Base-by-base conservation (phyloP, 208 protist species). In the Naegleria fowleri region DNA sequence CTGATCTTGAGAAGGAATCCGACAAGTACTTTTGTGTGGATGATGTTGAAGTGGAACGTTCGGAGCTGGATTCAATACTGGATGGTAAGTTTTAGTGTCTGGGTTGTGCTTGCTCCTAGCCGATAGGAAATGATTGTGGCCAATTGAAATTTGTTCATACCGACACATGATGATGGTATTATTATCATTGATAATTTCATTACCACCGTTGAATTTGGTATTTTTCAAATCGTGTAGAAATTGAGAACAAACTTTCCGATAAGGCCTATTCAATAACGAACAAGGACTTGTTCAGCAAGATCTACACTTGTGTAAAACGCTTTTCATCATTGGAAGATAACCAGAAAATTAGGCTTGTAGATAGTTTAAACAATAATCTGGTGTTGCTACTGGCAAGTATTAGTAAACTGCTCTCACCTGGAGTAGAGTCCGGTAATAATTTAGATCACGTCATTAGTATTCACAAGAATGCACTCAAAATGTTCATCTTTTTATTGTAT, bases 391-490 rank as follows among this genome's bases (percentile, higher is more conserved):
- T 88, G 13, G 9, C 85, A 0, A 88, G 33, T 5, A 48, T 86
- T 25, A 29, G 15, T 22, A 86, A 51, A 43, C 29, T 86, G 29
- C 41, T 86, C 83, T 51, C 16, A 51, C 0, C 13, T 40, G 40
- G 83, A n/a, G n/a, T 5, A 11, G 11, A 51, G 29, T 22, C 11
- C 25, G 83, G 19, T 3, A 40, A 52, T 88, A 25, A 88, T 58
- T 88, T 58, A 15, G 85, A 88, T 13, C 5, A 58, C 1, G 85
- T 39, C 38, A 11, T 88, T 38, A 58, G 5, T 58, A 38, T 88
- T 58, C 85, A 88, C 40, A 88, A 85, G n/a, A 92, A 91, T 52
- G 36, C 88, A 25, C 36, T 92, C 3, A 92, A 92, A 88, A 92
- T 92, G n/a, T 89, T 86, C 29, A 16, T 92, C 6, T 92, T 89